phyloP scores from a whole-genome alignment of 495 filamentous ascomycete genomes.

The Tuber borchii region DNA sequence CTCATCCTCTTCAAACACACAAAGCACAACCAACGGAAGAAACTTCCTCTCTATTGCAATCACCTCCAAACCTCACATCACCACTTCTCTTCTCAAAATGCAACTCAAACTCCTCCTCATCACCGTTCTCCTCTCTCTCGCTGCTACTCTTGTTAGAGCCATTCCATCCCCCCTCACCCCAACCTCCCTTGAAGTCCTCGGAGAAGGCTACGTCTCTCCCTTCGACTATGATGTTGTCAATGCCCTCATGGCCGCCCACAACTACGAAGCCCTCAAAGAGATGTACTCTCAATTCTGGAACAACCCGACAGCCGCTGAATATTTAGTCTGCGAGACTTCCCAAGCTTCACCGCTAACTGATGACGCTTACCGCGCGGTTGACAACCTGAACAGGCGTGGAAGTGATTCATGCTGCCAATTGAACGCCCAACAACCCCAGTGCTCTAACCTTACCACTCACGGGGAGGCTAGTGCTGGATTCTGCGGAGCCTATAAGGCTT shows the following conservation, averaged over 20 bases:
- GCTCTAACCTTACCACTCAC: not conserved
- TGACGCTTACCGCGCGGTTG: not conserved
- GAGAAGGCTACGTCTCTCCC: not conserved
- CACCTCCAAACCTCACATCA: not conserved
- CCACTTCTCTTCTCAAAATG: not conserved
- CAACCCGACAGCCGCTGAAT: not conserved
- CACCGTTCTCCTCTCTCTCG: not conserved
- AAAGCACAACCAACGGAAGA: not conserved
- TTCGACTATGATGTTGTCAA: not conserved
- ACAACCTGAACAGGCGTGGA: not conserved
- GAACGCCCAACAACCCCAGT: not conserved
- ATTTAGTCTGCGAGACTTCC: not conserved
- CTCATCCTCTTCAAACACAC: not conserved
- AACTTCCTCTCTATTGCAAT: not conserved
- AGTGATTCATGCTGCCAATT: not conserved
- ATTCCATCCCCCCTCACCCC: not conserved
- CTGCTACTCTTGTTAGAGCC: not conserved
- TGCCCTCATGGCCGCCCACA: not conserved
- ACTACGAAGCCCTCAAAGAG: not conserved
- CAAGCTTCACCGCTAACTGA: not conserved
- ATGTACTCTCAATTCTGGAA: not conserved
- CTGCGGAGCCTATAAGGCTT: not conserved
- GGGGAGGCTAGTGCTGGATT: not conserved
- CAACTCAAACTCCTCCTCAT: not conserved
- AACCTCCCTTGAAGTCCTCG: not conserved